Evolutionary conservation across 192 early-diverging fungal species (phyloP).

Genomic region (Coemansia sp.): DNA sequence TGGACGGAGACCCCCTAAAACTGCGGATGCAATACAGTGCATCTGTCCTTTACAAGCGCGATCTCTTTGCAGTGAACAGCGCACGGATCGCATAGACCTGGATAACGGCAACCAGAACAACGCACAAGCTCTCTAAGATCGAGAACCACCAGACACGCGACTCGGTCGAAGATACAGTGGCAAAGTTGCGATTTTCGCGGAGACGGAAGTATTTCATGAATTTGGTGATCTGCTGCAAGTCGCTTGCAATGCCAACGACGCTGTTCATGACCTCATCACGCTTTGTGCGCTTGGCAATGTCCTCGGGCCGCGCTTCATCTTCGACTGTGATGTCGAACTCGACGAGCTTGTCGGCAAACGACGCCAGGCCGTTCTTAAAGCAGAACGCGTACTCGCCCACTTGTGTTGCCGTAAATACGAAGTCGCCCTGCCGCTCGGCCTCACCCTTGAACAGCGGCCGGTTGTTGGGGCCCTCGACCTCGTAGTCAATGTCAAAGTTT

Average conservation of each 20-base stretch:
- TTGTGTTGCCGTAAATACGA: conserved; percentile 82
- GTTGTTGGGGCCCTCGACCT: conserved; percentile 74
- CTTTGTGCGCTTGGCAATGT: conserved; percentile 59
- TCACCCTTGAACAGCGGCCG: conserved; percentile 71
- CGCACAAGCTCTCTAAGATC: conserved; percentile 68
- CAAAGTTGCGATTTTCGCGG: conserved; percentile 87
- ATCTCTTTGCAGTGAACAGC: conserved; percentile 80
- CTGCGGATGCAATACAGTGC: too few species aligned
- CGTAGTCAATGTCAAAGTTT: conserved; percentile 95
- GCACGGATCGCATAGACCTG: conserved; percentile 94
- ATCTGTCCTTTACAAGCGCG: conserved; percentile 43
- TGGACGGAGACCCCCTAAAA: not conserved
- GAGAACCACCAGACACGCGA: conserved; percentile 93
- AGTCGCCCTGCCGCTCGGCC: conserved; percentile 93
- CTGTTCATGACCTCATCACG: conserved; percentile 59
- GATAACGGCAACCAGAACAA: conserved; percentile 81
- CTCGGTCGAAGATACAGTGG: conserved; percentile 86
- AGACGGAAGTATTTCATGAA: conserved; percentile 88
- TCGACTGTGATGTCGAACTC: conserved; percentile 96
- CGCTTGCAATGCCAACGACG: conserved; percentile 63
- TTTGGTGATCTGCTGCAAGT: conserved; percentile 70
- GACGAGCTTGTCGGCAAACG: conserved; percentile 91
- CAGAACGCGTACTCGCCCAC: conserved; percentile 95
- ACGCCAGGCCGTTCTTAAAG: conserved; percentile 93
- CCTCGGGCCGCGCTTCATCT: conserved; percentile 72